phyloP scores from a whole-genome alignment of 768 basidiomycete genomes.

The Suillus spraguei region DNA sequence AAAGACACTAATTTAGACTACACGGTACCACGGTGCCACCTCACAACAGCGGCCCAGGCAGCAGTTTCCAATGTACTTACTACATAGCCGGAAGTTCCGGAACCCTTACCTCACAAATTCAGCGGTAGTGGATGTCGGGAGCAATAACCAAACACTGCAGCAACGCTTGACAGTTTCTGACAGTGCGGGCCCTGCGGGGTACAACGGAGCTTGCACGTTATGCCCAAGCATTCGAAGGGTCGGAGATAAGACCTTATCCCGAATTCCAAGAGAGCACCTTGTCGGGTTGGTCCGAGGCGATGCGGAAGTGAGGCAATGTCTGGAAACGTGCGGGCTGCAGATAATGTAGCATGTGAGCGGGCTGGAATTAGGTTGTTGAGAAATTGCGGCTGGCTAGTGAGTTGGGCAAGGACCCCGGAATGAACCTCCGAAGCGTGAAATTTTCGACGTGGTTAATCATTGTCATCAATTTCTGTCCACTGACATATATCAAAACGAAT shows the following conservation, averaged over 20 bases:
- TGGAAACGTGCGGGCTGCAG: neutral
- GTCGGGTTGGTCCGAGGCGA: neutral
- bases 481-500: neutral
- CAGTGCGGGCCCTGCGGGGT: neutral
- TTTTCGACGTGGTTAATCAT: neutral
- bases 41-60: neutral
- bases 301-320: neutral
- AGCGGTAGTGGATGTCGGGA: neutral
- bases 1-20: neutral
- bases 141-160: neutral
- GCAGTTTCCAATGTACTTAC: neutral
- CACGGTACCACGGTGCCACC: constrained; percentile 1
- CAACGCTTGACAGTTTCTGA: neutral
- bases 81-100: neutral
- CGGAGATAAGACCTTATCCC: neutral
- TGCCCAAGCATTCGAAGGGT: neutral
- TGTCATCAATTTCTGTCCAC: neutral
- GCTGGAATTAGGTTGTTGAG: constrained; percentile 1
- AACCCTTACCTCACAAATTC: neutral
- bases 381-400: neutral
- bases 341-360: neutral
- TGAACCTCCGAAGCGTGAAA: neutral
- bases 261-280: neutral
- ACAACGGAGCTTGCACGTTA: neutral
- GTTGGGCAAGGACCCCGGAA: neutral